A percentile compares a stretch with the other conserved stretches of the same genome.
These are phyloP conservation scores for Colletotrichum sp. DNA, from an alignment of 2,329 filamentous ascomycete genomes.

Conservation along the genomic window DNA sequence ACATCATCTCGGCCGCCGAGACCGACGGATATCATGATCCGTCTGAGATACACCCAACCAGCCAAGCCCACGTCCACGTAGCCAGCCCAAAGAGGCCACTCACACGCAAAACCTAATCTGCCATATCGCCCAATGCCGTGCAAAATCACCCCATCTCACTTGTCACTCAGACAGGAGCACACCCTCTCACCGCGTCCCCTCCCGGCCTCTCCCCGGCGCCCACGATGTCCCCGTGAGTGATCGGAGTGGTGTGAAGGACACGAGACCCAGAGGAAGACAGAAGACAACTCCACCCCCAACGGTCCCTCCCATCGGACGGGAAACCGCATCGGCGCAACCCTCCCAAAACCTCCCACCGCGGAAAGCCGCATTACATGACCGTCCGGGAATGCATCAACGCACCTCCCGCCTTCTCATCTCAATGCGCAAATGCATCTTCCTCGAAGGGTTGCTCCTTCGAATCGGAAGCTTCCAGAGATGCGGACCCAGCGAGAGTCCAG, in stretches of 20 bases:
- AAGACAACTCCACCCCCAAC: background rate
- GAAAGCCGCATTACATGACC: background rate
- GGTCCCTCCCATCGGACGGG: background rate
- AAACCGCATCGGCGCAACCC: background rate
- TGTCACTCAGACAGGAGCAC: background rate
- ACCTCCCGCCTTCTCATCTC: background rate
- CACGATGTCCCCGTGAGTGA: background rate
- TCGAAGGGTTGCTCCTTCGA: background rate
- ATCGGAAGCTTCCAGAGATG: background rate
- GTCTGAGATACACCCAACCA: background rate
- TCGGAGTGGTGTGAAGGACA: background rate
- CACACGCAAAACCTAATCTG: background rate
- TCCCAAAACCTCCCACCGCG: background rate
- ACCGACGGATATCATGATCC: background rate
- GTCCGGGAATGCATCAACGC: background rate
- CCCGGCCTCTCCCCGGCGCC: background rate
- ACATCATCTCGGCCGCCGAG: background rate
- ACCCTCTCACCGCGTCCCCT: background rate
- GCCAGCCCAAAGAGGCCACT: background rate
- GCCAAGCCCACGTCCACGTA: background rate
- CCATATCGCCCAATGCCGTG: background rate
- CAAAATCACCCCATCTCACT: background rate
- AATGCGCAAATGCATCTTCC: background rate
- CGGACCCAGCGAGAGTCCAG: background rate
- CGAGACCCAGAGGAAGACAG: background rate